Percentiles rank a stretch among this genome's conserved stretches.
phyloP scores from a whole-genome alignment of 208 protist genomes.

The Trypanosomatidae sp. region DNA sequence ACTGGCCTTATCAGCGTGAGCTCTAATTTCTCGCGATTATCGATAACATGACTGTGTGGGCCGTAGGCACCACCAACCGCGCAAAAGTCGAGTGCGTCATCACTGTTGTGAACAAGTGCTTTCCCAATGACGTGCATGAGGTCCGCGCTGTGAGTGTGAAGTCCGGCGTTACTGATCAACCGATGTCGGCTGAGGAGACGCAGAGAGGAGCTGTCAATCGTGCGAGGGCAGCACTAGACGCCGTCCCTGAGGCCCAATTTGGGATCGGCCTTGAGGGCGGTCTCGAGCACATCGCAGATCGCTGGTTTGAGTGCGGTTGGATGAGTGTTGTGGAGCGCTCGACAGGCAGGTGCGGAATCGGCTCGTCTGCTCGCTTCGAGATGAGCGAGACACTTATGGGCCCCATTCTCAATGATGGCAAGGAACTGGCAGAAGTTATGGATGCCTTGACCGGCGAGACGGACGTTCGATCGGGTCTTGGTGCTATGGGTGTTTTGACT shows the following conservation, averaged over 20 bases:
- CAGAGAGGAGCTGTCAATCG: slow-evolving; percentile 50
- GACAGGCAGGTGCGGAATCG: slow-evolving; percentile 51
- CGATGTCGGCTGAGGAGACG: slow-evolving; percentile 79
- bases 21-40: not conserved
- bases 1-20: no score
- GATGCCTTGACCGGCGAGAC: slow-evolving; percentile 68
- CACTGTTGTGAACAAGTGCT: slow-evolving; percentile 49
- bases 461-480: slow-evolving; percentile 74
- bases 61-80: slow-evolving; percentile 75
- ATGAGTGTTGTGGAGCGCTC: slow-evolving; percentile 71
- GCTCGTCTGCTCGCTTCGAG: slow-evolving; percentile 79
- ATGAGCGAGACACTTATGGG: slow-evolving; percentile 71
- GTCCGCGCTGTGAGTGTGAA: slow-evolving; percentile 41
- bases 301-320: slow-evolving; percentile 87
- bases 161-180: slow-evolving; percentile 66
- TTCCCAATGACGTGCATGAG: slow-evolving; percentile 47
- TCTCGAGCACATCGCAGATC: slow-evolving; percentile 55
- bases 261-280: slow-evolving; percentile 81
- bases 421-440: slow-evolving; percentile 81
- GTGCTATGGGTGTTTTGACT: slow-evolving; percentile 84
- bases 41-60: slow-evolving; percentile 57
- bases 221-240: slow-evolving; percentile 44
- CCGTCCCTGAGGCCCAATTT: slow-evolving; percentile 56
- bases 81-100: slow-evolving; percentile 66
- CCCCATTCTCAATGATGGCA: slow-evolving; percentile 65